These are phyloP conservation scores for Prunus armeniaca DNA, from an alignment of 306 rosid species.

Conservation along the genomic window DNA sequence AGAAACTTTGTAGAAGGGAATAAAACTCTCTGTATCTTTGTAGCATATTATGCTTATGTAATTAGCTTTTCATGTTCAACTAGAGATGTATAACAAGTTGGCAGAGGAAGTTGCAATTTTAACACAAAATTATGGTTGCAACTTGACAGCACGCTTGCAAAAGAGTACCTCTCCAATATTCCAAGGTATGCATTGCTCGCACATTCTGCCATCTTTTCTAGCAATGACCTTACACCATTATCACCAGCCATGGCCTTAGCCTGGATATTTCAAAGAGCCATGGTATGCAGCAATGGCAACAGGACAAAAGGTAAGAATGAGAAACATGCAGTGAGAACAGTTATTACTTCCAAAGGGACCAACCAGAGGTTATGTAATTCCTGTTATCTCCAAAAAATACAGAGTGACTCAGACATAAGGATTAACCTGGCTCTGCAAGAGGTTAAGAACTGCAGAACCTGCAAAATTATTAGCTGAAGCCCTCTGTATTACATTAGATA, in stretches of 20 bases:
- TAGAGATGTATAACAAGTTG: background rate
- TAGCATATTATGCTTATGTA: background rate
- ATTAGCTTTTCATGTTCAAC: background rate
- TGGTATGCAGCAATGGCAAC: background rate
- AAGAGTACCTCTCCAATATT: conserved; percentile 78
- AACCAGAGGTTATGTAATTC: background rate
- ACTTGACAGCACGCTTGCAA: background rate
- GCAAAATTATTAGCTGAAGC: conserved; percentile 71
- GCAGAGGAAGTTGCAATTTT: background rate
- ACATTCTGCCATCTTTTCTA: conserved; percentile 88
- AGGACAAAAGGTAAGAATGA: background rate
- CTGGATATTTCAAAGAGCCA: conserved; percentile 35
- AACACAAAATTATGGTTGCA: conserved; percentile 3
- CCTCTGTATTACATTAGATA: conserved; percentile 71
- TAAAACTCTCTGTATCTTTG: background rate
- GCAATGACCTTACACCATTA: conserved; percentile 78
- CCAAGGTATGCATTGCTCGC: conserved; percentile 93
- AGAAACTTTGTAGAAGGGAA: background rate
- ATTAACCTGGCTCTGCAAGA: conserved; percentile 89
- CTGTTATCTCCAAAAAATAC: background rate
- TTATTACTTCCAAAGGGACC: conserved; percentile 8
- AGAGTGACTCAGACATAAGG: background rate
- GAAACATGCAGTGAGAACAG: background rate
- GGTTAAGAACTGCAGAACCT: conserved; percentile 94
- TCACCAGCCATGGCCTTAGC: conserved; percentile 99